Evolutionary conservation across 805 yeast genomes (phyloP).

Genomic region (Nadsonia fulvescens): DNA sequence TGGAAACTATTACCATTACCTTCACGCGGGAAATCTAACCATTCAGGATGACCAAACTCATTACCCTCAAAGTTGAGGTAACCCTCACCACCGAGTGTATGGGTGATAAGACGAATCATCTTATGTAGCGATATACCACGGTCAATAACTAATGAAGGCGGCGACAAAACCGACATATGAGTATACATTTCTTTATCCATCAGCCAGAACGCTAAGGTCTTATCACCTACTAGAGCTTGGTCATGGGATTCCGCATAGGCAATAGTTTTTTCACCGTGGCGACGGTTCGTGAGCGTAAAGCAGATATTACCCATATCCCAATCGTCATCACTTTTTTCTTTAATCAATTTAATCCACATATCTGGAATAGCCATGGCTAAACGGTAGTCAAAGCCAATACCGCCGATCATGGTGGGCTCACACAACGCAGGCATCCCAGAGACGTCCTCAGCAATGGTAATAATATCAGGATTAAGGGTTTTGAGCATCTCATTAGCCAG

Average conservation of each 20-base stretch:
- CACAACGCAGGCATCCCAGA: conserved; percentile 95
- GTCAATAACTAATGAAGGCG: conserved; percentile 60
- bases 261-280: conserved; percentile 76
- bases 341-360: conserved; percentile 93
- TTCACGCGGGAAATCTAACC: conserved; percentile 91
- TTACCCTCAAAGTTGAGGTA: conserved; percentile 93
- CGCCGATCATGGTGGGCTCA: conserved; percentile 54
- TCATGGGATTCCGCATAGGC: conserved; percentile 92
- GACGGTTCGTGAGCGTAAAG: conserved; percentile 69
- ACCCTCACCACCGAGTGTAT: conserved; percentile 91
- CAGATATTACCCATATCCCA: conserved; percentile 80
- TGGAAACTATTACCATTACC: conserved; percentile 81
- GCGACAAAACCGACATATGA: conserved; percentile 66
- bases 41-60: conserved; percentile 97
- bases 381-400: conserved; percentile 86
- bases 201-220: conserved; percentile 90
- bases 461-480: conserved; percentile 34
- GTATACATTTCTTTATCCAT: conserved; percentile 99
- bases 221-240: conserved; percentile 95
- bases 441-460: conserved; percentile 90
- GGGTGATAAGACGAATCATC: conserved; percentile 73
- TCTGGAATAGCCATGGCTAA: conserved; percentile 96
- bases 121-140: conserved; percentile 87
- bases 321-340: conserved; percentile 68
- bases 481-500: conserved; percentile 68